phyloP scores from a whole-genome alignment of 345 rosid genomes.

The Pelargonium nanum region DNA sequence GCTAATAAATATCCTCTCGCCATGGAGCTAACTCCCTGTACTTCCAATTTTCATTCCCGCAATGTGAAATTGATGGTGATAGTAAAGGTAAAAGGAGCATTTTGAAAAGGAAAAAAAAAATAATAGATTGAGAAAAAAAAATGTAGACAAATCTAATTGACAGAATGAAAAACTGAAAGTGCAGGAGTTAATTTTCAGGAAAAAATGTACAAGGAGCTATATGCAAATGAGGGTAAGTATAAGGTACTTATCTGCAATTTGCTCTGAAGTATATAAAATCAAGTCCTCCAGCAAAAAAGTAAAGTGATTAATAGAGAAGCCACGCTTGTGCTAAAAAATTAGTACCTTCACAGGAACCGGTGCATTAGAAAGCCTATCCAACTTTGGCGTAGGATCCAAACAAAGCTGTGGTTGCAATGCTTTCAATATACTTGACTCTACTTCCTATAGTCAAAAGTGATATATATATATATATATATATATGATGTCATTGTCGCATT shows the following conservation, averaged over 20 bases:
- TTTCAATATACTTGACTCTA: slow-evolving; percentile 83
- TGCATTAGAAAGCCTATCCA: slow-evolving; percentile 60
- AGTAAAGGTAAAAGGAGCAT: no score
- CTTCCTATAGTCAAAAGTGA: slow-evolving; percentile 50
- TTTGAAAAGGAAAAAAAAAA: neutral
- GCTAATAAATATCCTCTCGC: no score
- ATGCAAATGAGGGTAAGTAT: no score
- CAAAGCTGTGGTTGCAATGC: slow-evolving; percentile 86
- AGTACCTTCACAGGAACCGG: slow-evolving; percentile 53
- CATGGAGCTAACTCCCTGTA: neutral
- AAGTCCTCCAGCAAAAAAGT: slow-evolving; percentile 4
- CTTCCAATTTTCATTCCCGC: no score
- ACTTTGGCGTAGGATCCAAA: slow-evolving; percentile 82
- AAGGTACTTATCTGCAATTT: no score
- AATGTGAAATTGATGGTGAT: no score
- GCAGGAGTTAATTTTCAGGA: no score
- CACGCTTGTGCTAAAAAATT: neutral
- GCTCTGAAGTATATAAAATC: neutral
- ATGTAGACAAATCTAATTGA: no score
- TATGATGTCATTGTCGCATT: neutral
- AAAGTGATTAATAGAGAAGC: neutral
- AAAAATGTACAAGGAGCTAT: no score
- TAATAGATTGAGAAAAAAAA: neutral
- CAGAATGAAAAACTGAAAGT: no score
- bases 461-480: slow-evolving; percentile 2